Percentiles rank a stretch among this genome's conserved stretches.
These are phyloP conservation scores for Protea cynaroides DNA, from an alignment of 164 flowering plant genomes.

Conservation along the genomic window DNA sequence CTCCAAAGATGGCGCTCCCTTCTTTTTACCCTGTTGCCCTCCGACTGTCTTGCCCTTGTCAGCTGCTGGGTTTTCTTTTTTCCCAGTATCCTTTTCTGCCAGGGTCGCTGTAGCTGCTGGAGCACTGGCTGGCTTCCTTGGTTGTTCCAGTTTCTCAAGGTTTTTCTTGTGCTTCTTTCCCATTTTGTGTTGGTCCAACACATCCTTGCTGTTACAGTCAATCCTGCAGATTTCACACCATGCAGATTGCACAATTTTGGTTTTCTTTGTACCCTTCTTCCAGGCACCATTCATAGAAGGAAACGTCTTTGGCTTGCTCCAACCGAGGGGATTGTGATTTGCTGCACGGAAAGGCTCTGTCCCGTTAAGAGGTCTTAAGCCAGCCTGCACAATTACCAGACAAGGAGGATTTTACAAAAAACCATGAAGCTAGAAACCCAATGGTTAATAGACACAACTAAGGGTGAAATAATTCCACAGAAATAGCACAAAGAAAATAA, in stretches of 20 bases:
- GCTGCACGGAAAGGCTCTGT: constrained; percentile 16
- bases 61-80: constrained; percentile 7
- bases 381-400: constrained; percentile 21
- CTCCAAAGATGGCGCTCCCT: not conserved
- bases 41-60: constrained; percentile 4
- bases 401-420: not conserved
- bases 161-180: constrained; percentile 44
- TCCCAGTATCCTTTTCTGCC: constrained; percentile 15
- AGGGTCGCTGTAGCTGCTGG: not conserved
- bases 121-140: not conserved
- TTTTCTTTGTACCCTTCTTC: constrained; percentile 28
- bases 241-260: constrained; percentile 26
- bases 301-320: constrained; percentile 17
- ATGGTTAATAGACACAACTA: not conserved
- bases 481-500: too few species aligned
- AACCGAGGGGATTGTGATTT: constrained; percentile 9
- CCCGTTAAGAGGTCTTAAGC: constrained; percentile 4
- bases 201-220: constrained; percentile 30
- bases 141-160: constrained; percentile 20
- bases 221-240: constrained; percentile 44
- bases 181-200: constrained; percentile 28
- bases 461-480: too few species aligned
- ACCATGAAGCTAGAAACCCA: not conserved
- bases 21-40: constrained; percentile 16
- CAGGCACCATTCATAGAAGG: constrained; percentile 3